Conservation (phyloP, 768 basidiomycete species). For the Lactarius sp. region DNA sequence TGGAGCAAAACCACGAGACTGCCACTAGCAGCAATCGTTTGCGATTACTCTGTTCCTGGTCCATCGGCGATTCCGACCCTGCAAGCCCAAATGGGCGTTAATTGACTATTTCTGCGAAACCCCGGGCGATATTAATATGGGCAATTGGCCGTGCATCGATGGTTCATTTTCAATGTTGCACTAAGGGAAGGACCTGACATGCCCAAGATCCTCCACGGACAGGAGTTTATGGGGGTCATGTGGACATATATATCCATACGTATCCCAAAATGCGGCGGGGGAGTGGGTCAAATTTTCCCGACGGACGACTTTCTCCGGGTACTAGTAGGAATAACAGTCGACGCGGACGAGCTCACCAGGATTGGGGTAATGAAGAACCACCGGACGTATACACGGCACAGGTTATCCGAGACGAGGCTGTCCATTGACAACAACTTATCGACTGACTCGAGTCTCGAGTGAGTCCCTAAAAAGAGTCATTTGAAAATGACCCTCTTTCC, state of each 20-base stretch:
- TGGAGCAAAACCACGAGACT: background rate
- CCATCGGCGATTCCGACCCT: background rate
- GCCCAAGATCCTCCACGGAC: no score
- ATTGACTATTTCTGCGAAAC: background rate
- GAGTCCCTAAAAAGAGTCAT: background rate
- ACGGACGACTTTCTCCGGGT: background rate
- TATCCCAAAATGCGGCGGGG: background rate
- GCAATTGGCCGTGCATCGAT: background rate
- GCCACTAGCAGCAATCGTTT: background rate
- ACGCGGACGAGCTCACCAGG: no score
- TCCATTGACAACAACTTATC: background rate
- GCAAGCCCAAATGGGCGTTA: background rate
- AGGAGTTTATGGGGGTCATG: no score
- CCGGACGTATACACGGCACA: no score
- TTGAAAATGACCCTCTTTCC: background rate
- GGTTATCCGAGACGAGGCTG: background rate
- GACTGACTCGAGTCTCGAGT: background rate
- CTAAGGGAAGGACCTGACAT: no score
- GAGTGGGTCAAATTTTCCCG: background rate
- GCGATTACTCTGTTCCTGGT: background rate
- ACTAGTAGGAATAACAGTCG: background rate
- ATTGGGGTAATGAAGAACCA: no score
- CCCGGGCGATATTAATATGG: background rate
- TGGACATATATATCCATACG: no score
- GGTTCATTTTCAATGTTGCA: background rate